Evolutionary conservation across 1,284 basidiomycete genomes (phyloP).

Genomic region (Pascua sp.): DNA sequence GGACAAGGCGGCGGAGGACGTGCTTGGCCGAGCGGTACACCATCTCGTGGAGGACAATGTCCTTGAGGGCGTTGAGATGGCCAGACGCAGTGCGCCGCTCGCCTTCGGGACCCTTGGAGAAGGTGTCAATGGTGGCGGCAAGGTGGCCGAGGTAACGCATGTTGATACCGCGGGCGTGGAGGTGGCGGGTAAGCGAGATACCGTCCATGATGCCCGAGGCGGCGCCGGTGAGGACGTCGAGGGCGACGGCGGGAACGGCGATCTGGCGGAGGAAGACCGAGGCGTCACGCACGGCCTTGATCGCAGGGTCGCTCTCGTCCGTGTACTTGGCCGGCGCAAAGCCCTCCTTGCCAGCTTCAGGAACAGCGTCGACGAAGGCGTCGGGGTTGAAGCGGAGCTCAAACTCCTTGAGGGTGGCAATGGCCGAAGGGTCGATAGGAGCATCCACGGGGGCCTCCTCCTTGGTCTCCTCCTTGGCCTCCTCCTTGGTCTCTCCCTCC

Average conservation of each 20-base stretch:
- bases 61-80: constrained; percentile 43
- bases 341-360: constrained; percentile 12
- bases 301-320: constrained; percentile 53
- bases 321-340: constrained; percentile 36
- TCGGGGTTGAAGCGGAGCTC: constrained; percentile 58
- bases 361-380: constrained; percentile 53
- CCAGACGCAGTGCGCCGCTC: constrained; percentile 29
- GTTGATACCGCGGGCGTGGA: constrained; percentile 59
- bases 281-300: constrained; percentile 56
- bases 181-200: constrained; percentile 51
- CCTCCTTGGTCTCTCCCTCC: constrained; percentile 19
- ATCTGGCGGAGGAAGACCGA: constrained; percentile 53
- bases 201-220: constrained; percentile 55
- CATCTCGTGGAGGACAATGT: constrained; percentile 56
- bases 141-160: constrained; percentile 57
- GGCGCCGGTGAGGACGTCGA: constrained; percentile 53
- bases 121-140: constrained; percentile 49
- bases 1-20: constrained; percentile 51
- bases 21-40: constrained; percentile 57
- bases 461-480: constrained; percentile 16
- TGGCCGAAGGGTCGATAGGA: constrained; percentile 19
- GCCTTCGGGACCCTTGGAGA: constrained; percentile 42
- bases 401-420: constrained; percentile 48
- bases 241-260: constrained; percentile 52
- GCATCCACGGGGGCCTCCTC: constrained; percentile 14